phyloP scores from a whole-genome alignment of 2,329 filamentous ascomycete species.

The Ceratocystis eucalypticola region DNA sequence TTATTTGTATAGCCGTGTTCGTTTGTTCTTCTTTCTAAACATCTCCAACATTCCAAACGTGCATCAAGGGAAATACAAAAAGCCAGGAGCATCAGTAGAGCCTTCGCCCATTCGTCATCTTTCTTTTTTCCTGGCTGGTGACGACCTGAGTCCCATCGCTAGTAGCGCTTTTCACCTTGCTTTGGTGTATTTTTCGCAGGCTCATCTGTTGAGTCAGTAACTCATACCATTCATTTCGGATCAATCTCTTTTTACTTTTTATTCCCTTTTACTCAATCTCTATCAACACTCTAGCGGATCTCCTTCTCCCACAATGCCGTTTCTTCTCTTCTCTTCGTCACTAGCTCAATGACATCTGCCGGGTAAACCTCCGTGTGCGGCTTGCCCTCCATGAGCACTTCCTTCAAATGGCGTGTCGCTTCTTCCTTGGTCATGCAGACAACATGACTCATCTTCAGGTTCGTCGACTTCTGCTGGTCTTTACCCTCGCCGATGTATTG shows the following conservation, averaged over 20 bases:
- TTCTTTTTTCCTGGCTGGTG: too few species aligned
- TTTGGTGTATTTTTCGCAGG: too few species aligned
- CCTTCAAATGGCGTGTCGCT: slow-evolving; percentile 62
- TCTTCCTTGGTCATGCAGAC: slow-evolving; percentile 94
- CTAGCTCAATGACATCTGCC: slow-evolving; percentile 47
- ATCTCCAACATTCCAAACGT: too few species aligned
- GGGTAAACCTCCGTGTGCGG: slow-evolving; percentile 61
- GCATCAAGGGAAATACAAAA: too few species aligned
- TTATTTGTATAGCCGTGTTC: too few species aligned
- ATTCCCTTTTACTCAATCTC: background rate
- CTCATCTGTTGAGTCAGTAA: too few species aligned
- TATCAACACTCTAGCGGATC: background rate
- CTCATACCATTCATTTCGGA: too few species aligned
- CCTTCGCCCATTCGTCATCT: too few species aligned
- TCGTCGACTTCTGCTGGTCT: slow-evolving; percentile 65
- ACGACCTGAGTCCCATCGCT: too few species aligned
- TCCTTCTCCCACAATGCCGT: slow-evolving; percentile 43
- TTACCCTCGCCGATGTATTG: slow-evolving; percentile 48
- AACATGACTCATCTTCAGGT: slow-evolving; percentile 53
- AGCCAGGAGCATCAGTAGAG: too few species aligned
- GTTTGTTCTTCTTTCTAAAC: too few species aligned
- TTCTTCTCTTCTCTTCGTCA: slow-evolving; percentile 54
- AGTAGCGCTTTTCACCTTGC: too few species aligned
- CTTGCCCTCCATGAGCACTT: slow-evolving; percentile 59
- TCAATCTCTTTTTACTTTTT: background rate